phyloP scores from a whole-genome alignment of 176 grass and related monocot species.

The Ensete glaucum region DNA sequence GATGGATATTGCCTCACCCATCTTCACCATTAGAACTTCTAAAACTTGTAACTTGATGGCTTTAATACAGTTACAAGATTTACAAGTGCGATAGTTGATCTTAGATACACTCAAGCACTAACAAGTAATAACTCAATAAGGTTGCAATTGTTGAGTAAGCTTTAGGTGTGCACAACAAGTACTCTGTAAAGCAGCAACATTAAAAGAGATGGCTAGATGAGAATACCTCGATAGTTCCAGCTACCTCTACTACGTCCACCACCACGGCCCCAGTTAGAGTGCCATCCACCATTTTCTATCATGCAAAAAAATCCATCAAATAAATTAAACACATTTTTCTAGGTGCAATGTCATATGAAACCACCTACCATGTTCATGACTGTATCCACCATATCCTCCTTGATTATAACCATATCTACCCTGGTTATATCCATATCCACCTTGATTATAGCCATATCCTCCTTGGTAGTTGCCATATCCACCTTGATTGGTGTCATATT shows the following conservation, averaged over 20 bases:
- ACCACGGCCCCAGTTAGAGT: slow-evolving; percentile 13
- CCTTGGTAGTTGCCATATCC: slow-evolving; percentile 4
- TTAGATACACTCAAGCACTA: too few species aligned
- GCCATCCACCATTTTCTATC: slow-evolving; percentile 17
- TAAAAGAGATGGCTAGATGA: neutral
- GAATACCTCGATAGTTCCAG: slow-evolving; percentile 13
- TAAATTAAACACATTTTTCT: too few species aligned
- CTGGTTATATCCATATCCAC: slow-evolving; percentile 11
- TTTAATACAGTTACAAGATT: too few species aligned
- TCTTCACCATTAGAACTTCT: too few species aligned
- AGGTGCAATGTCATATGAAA: neutral
- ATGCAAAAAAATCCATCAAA: neutral
- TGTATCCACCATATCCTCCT: neutral
- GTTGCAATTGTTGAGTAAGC: too few species aligned
- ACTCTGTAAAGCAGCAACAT: too few species aligned
- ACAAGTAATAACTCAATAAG: too few species aligned
- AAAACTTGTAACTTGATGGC: too few species aligned
- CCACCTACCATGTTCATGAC: neutral
- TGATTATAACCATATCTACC: neutral
- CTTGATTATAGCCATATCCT: slow-evolving; percentile 14
- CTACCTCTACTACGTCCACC: slow-evolving; percentile 11
- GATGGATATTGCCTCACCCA: too few species aligned
- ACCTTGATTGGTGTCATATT: slow-evolving; percentile 5
- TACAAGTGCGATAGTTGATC: too few species aligned
- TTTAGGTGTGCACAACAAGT: too few species aligned